phyloP scores from a whole-genome alignment of 805 yeast species.

The Ogataea polymorpha region DNA sequence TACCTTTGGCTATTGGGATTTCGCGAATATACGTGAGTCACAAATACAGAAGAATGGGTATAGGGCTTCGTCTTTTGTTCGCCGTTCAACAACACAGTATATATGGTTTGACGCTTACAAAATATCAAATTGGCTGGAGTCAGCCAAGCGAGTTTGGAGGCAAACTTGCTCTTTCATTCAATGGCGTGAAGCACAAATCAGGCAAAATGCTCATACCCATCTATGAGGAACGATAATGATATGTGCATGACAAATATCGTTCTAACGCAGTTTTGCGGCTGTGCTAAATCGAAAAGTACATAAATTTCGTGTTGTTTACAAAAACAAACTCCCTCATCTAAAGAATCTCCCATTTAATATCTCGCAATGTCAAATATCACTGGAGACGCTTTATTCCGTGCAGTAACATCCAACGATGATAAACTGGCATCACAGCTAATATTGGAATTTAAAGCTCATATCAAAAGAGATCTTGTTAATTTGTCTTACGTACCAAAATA shows the following conservation, averaged over 20 bases:
- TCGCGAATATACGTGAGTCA: slow-evolving; percentile 47
- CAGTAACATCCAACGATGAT: slow-evolving; percentile 23
- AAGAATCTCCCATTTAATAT: neutral
- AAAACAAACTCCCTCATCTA: neutral
- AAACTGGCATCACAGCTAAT: slow-evolving; percentile 25
- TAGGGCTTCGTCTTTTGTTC: slow-evolving; percentile 45
- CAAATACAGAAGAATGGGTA: slow-evolving; percentile 45
- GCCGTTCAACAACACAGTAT: slow-evolving; percentile 42
- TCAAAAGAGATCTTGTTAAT: slow-evolving; percentile 54
- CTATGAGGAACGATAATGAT: slow-evolving; percentile 32
- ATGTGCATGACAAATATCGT: neutral
- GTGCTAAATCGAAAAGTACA: neutral
- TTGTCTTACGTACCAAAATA: slow-evolving; percentile 47
- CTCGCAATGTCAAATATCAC: slow-evolving; percentile 18
- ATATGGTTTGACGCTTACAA: slow-evolving; percentile 46
- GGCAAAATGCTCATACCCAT: slow-evolving; percentile 52
- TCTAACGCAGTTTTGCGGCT: neutral
- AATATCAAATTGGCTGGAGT: slow-evolving; percentile 57
- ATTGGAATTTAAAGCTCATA: slow-evolving; percentile 45
- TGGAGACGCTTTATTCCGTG: slow-evolving; percentile 26
- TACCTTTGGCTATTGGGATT: slow-evolving; percentile 42
- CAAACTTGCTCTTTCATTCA: slow-evolving; percentile 51
- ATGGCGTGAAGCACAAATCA: slow-evolving; percentile 51
- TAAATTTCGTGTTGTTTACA: slow-evolving; percentile 11
- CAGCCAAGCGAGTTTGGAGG: slow-evolving; percentile 71